Evolutionary conservation across 176 grass and related monocot genomes (phyloP).

Genomic region (Leersia perrieri): DNA sequence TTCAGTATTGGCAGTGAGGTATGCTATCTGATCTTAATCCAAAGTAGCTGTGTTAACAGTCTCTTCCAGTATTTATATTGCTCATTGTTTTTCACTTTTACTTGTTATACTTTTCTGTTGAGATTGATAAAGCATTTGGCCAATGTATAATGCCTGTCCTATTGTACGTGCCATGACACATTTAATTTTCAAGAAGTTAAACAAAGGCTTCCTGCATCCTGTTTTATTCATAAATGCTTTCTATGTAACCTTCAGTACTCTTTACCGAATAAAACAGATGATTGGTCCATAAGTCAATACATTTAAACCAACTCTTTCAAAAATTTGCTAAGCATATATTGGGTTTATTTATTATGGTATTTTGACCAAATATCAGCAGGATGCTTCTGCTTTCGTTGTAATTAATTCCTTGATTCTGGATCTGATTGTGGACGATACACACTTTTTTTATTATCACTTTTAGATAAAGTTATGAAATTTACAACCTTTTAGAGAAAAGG

Average conservation of each 20-base stretch:
- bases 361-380: background rate
- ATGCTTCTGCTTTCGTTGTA: background rate
- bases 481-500: background rate
- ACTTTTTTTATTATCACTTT: background rate
- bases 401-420: background rate
- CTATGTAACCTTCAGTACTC: background rate
- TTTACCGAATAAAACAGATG: background rate
- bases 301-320: background rate
- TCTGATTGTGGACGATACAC: background rate
- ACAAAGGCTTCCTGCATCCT: background rate
- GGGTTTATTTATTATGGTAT: background rate
- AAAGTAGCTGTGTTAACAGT: background rate
- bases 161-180: background rate
- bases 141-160: background rate
- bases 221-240: conserved; percentile 5
- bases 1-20: conserved; percentile 58
- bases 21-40: conserved; percentile 11
- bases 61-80: background rate
- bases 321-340: background rate
- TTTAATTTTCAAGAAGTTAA: background rate
- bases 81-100: background rate
- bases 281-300: background rate
- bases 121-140: background rate
- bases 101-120: background rate
- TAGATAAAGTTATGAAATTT: background rate